phyloP scores from a whole-genome alignment of 345 rosid species.

The Geranium rotundifolium region DNA sequence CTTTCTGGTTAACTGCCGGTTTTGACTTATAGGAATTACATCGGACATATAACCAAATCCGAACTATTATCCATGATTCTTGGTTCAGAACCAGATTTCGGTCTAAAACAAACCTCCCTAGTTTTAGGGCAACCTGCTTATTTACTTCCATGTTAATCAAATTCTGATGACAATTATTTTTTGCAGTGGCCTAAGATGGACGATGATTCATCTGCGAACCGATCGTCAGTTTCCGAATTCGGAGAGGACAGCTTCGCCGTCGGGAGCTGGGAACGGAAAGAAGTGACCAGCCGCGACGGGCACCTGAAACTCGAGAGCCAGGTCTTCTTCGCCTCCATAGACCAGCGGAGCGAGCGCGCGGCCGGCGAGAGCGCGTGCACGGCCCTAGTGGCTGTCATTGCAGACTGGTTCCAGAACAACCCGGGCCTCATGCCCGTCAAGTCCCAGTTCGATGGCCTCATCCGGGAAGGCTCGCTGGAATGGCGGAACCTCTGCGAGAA shows the following conservation, averaged over 20 bases:
- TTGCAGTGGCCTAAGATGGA: slow-evolving; percentile 67
- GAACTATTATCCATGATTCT: too few relatives aligned
- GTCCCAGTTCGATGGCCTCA: slow-evolving; percentile 77
- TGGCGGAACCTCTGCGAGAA: slow-evolving; percentile 87
- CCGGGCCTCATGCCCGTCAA: slow-evolving; percentile 60
- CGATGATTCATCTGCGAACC: slow-evolving; percentile 45
- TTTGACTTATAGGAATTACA: too few relatives aligned
- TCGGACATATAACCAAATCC: too few relatives aligned
- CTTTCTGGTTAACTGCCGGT: too few relatives aligned
- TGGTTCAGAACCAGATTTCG: too few relatives aligned
- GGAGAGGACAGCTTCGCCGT: slow-evolving; percentile 86
- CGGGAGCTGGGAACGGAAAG: slow-evolving; percentile 82
- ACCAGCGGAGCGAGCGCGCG: slow-evolving; percentile 86
- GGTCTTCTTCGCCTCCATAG: slow-evolving; percentile 86
- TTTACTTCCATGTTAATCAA: not conserved
- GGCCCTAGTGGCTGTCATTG: slow-evolving; percentile 81
- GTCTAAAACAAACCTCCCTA: too few relatives aligned
- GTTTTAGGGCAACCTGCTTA: too few relatives aligned
- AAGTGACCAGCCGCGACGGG: slow-evolving; percentile 85
- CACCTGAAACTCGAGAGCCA: slow-evolving; percentile 62
- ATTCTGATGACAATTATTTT: not conserved
- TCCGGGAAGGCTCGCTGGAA: slow-evolving; percentile 81
- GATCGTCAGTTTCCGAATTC: slow-evolving; percentile 67
- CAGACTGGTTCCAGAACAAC: slow-evolving; percentile 60
- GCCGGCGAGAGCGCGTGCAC: slow-evolving; percentile 98